Evolutionary conservation across 805 yeast genomes (phyloP).

Genomic region (Saccharomycopsis capsularis): DNA sequence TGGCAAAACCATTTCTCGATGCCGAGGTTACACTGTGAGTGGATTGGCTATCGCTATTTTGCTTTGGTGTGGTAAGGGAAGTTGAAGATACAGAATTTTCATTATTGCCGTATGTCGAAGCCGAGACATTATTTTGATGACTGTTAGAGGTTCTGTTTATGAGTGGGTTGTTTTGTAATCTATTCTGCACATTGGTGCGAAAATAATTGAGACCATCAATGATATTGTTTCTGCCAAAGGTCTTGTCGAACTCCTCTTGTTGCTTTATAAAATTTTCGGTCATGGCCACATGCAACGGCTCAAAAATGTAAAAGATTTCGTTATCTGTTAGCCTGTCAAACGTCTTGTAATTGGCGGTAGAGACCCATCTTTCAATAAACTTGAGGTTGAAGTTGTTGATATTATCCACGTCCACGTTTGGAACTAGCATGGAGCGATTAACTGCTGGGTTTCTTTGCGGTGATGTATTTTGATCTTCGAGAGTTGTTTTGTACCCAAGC

Average conservation of each 20-base stretch:
- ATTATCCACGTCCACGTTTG: constrained; percentile 30
- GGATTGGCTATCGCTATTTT: constrained; percentile 6
- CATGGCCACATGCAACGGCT: constrained; percentile 35
- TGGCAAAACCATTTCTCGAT: constrained; percentile 2
- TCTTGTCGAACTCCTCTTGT: constrained; percentile 16
- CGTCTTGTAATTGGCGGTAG: constrained; percentile 46
- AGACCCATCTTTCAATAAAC: constrained; percentile 49
- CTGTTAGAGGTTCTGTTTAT: constrained; percentile 1
- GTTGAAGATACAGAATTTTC: background rate
- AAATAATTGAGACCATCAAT: constrained; percentile 19
- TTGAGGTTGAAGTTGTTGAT: constrained; percentile 36
- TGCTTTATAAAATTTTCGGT: constrained; percentile 12
- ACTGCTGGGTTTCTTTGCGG: constrained; percentile 5
- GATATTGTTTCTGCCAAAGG: constrained; percentile 8
- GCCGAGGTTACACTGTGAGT: background rate
- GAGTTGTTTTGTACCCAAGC: constrained; percentile 33
- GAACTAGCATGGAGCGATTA: constrained; percentile 16
- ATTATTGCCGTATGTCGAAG: background rate
- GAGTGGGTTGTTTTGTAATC: constrained; percentile 8
- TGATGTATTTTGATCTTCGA: constrained; percentile 30
- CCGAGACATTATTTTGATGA: background rate
- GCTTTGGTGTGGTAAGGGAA: constrained; percentile 1
- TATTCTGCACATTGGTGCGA: constrained; percentile 19
- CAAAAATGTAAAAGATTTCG: constrained; percentile 58
- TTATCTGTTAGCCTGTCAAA: constrained; percentile 58